phyloP scores from a whole-genome alignment of 1,139 yeast species.

The Geotrichum klebahnii region DNA sequence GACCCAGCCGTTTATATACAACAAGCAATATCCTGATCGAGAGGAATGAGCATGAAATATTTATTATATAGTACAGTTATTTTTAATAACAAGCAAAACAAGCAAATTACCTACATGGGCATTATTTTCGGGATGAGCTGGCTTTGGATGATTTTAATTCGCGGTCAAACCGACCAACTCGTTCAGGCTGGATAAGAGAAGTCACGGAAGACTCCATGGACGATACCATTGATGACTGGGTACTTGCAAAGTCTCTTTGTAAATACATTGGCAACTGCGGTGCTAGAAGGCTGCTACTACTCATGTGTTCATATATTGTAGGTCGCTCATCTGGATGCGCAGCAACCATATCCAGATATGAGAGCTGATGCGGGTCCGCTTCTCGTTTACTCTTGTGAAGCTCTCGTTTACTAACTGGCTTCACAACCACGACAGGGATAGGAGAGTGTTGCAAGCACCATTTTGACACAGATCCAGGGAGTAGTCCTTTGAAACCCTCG shows the following conservation, averaged over 20 bases:
- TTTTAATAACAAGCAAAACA: too few species aligned
- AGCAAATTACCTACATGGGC: not conserved
- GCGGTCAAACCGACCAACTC: slow-evolving; percentile 12
- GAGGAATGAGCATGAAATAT: not conserved
- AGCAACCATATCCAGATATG: slow-evolving; percentile 20
- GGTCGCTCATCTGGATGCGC: slow-evolving; percentile 18
- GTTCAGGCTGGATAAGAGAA: slow-evolving; percentile 1
- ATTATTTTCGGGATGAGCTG: not conserved
- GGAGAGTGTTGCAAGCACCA: slow-evolving; percentile 63
- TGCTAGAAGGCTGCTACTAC: slow-evolving; percentile 23
- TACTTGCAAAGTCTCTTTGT: not conserved
- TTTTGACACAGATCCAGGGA: slow-evolving; percentile 50
- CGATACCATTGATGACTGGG: slow-evolving; percentile 7
- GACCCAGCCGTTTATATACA: slow-evolving; percentile 52
- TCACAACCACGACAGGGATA: slow-evolving; percentile 65
- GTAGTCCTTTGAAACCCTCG: slow-evolving; percentile 46
- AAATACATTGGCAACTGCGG: slow-evolving; percentile 25
- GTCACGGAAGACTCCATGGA: not conserved
- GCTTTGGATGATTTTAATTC: not conserved
- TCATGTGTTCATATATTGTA: slow-evolving; percentile 25
- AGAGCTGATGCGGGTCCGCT: slow-evolving; percentile 33
- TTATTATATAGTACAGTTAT: too few species aligned
- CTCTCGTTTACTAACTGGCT: slow-evolving; percentile 48
- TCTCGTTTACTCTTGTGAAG: slow-evolving; percentile 37
- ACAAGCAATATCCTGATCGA: slow-evolving; percentile 32